Percentiles rank a stretch among this genome's conserved stretches.
Evolutionary conservation across 345 rosid genomes (phyloP).

Genomic region (Viola odorata): DNA sequence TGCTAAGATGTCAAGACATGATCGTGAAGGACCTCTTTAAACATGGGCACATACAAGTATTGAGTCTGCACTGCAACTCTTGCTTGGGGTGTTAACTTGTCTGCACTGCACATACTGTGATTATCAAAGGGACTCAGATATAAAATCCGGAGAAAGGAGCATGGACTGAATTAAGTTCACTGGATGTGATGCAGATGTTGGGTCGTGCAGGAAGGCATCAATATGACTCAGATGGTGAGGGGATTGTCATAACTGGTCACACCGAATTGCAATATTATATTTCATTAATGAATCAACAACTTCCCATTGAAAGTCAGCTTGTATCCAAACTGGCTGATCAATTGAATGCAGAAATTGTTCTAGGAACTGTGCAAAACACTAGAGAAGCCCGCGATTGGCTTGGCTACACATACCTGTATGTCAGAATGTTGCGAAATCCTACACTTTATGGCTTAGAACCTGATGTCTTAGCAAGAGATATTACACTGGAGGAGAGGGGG

Average conservation of each 20-base stretch:
- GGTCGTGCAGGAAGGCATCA: conserved; percentile 99
- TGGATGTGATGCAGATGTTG: conserved; percentile 99
- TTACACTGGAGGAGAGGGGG: conserved; percentile 80
- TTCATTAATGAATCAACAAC: conserved; percentile 94
- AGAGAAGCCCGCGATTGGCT: conserved; percentile 98
- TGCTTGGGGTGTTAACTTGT: conserved; percentile 98
- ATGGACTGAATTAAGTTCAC: conserved; percentile 89
- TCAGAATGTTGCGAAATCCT: conserved; percentile 87
- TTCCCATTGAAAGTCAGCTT: conserved; percentile 96
- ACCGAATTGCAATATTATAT: conserved; percentile 84
- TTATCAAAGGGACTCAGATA: conserved; percentile 91
- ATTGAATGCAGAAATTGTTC: conserved; percentile 97
- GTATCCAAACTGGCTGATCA: conserved; percentile 94
- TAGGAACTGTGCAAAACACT: conserved; percentile 93
- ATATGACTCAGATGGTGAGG: conserved; percentile 87
- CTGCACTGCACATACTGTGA: conserved; percentile 89
- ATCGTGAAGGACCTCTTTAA: conserved; percentile 73
- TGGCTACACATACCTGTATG: conserved; percentile 76
- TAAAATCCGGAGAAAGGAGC: conserved; percentile 98
- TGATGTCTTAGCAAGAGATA: conserved; percentile 71
- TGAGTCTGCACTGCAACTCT: conserved; percentile 97
- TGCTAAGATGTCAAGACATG: conserved; percentile 87
- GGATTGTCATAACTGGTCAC: conserved; percentile 92
- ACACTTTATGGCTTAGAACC: conserved; percentile 78
- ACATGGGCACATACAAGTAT: conserved; percentile 70